Evolutionary conservation across 176 grass and related monocot genomes (phyloP), one percentile per base, ranked within the genome.

Genomic region (Carex cristatella): DNA sequence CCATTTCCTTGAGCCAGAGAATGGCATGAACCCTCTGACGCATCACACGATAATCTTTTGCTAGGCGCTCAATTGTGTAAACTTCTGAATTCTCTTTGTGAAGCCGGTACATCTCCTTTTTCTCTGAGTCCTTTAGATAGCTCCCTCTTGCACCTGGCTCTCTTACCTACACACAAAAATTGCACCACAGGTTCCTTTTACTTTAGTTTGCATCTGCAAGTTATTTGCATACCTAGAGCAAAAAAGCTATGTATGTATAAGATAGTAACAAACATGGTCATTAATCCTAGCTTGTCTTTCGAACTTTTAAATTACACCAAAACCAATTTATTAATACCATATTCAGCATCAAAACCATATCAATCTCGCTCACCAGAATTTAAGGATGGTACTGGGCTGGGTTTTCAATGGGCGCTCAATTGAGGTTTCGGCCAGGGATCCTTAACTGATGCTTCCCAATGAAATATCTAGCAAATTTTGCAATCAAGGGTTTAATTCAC

Each of bases 1-100:
- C 97, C 93, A 96, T 92, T 79, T 92, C 88, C 84, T 94, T 99
- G 81, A 99, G 90, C 97, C 97, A 96, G 0, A 99, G 91, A 80
- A 96, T 94, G 42, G 93, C 97, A 70, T 99, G 93, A 32, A 99
- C 97, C 53, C 97, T 89, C 91, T 99, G 97, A 65, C 93, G 91
- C 93, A 96, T 99, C 65, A 96, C 86, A 69, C 93, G 86, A 79
- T 86, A 94, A 86, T 99, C 96, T 90, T 95, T 95, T 61, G 96
- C 93, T n/a, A 99, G 90, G 55, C 88, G 89, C 84, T 99, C 96
- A 33, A 99, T 91, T 31, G 90, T 94, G 88, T 99, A 92, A 0
- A 88, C 89, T 16, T 85, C 85, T 1, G 91, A 93, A 62, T 99
- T 92, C 85, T 99, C 91, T 85, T 94, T 96, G 90, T 99, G 93